phyloP scores from a whole-genome alignment of 1,284 basidiomycete genomes.

The Bondarzewia mesenterica region DNA sequence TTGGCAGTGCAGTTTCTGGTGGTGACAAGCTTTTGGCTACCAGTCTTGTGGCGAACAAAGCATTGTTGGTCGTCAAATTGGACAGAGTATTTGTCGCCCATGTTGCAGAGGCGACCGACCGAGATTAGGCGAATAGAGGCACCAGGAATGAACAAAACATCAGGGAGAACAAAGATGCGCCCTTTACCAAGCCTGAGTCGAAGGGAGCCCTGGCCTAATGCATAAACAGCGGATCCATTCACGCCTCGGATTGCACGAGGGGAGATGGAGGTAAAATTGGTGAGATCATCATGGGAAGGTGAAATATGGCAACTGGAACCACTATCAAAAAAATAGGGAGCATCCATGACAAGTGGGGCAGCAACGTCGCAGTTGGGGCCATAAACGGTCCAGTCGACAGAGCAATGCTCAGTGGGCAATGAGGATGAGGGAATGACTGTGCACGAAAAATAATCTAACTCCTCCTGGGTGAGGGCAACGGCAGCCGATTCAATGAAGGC shows the following conservation, averaged over 20 bases:
- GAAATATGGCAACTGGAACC: neutral
- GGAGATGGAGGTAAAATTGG: neutral
- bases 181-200: neutral
- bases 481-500: too few species aligned
- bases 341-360: too few species aligned
- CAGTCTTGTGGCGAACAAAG: neutral
- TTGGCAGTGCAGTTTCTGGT: neutral
- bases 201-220: neutral
- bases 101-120: neutral
- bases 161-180: neutral
- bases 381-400: too few species aligned
- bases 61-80: too few species aligned
- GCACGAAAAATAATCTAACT: too few species aligned
- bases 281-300: neutral
- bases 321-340: neutral
- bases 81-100: neutral
- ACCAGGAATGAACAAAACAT: neutral
- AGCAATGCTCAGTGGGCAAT: too few species aligned
- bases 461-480: too few species aligned
- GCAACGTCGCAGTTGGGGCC: too few species aligned
- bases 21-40: neutral
- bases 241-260: neutral
- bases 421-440: too few species aligned
- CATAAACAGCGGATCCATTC: neutral
- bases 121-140: neutral